Evolutionary conservation across 768 basidiomycete genomes (phyloP).

Genomic region (Leccinum arenicola): DNA sequence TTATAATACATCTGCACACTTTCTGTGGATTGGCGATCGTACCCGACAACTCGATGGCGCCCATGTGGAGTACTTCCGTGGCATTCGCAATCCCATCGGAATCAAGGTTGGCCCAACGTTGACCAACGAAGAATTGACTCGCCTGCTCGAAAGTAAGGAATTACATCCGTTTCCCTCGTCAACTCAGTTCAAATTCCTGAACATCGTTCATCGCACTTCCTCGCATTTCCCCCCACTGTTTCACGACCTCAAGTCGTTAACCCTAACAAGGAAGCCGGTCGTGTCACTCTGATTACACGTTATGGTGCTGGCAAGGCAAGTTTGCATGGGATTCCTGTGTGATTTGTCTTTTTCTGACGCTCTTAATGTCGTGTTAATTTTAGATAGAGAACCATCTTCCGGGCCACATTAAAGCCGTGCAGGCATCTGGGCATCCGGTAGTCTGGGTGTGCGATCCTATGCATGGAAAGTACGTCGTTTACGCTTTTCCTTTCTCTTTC

Average conservation of each 20-base stretch:
- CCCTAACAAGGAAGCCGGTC: slow-evolving; percentile 75
- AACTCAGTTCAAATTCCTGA: not conserved
- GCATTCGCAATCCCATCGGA: slow-evolving; percentile 91
- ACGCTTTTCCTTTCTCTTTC: not conserved
- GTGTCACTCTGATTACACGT: slow-evolving; percentile 87
- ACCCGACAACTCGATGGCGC: slow-evolving; percentile 90
- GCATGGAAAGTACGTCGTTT: slow-evolving; percentile 86
- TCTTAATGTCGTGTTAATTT: not conserved
- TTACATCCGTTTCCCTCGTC: not conserved
- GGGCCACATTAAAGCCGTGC: slow-evolving; percentile 78
- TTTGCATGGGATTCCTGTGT: not conserved
- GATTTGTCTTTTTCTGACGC: not conserved
- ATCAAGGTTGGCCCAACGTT: slow-evolving; percentile 95
- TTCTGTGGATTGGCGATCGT: slow-evolving; percentile 96
- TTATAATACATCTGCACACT: slow-evolving; percentile 93
- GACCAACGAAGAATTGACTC: slow-evolving; percentile 70
- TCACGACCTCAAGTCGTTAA: slow-evolving; percentile 65
- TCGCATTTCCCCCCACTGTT: not conserved
- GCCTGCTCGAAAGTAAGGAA: slow-evolving; percentile 69
- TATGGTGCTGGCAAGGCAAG: slow-evolving; percentile 86
- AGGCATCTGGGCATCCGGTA: slow-evolving; percentile 78
- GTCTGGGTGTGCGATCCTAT: slow-evolving; percentile 97
- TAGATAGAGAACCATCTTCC: slow-evolving; percentile 77
- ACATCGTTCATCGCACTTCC: not conserved
- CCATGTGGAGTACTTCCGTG: slow-evolving; percentile 93